A percentile compares a stretch with the other conserved stretches of the same genome.
These are phyloP conservation scores for Kodamaea fungicola DNA, from an alignment of 1,139 yeast species.

Conservation along the genomic window DNA sequence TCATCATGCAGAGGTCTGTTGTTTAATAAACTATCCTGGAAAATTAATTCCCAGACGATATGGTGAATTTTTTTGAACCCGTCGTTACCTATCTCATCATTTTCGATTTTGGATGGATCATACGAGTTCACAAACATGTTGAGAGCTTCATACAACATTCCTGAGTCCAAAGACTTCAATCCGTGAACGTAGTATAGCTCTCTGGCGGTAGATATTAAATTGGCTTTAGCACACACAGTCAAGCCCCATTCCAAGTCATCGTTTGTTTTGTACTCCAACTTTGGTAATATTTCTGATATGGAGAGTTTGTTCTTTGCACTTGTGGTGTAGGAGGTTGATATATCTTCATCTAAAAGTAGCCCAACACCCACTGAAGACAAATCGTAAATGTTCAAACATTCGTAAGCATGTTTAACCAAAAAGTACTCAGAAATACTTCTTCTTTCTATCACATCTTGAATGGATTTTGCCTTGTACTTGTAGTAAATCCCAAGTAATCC, in stretches of 20 bases:
- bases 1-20: slow-evolving; percentile 55
- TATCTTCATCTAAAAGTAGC: slow-evolving; percentile 28
- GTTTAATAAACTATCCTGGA: slow-evolving; percentile 58
- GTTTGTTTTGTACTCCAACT: slow-evolving; percentile 54
- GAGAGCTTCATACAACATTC: slow-evolving; percentile 62
- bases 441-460: slow-evolving; percentile 12
- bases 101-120: slow-evolving; percentile 31
- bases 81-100: slow-evolving; percentile 16
- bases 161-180: slow-evolving; percentile 36
- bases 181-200: slow-evolving; percentile 45
- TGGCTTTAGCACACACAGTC: slow-evolving; percentile 47
- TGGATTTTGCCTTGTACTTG: slow-evolving; percentile 11
- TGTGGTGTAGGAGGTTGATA: slow-evolving; percentile 22
- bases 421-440: slow-evolving; percentile 59
- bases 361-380: slow-evolving; percentile 71
- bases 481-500: slow-evolving; percentile 56
- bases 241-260: slow-evolving; percentile 83
- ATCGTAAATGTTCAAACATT: slow-evolving; percentile 46
- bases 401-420: slow-evolving; percentile 57
- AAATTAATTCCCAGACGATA: slow-evolving; percentile 45
- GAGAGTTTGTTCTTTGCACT: slow-evolving; percentile 35
- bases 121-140: slow-evolving; percentile 65
- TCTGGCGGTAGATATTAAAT: slow-evolving; percentile 51
- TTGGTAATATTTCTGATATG: slow-evolving; percentile 59
- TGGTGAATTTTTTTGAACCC: slow-evolving; percentile 40